These are phyloP conservation scores for Hondaea fermentalgiana DNA, from an alignment of 108 stramenopile genomes.

Conservation along the genomic window DNA sequence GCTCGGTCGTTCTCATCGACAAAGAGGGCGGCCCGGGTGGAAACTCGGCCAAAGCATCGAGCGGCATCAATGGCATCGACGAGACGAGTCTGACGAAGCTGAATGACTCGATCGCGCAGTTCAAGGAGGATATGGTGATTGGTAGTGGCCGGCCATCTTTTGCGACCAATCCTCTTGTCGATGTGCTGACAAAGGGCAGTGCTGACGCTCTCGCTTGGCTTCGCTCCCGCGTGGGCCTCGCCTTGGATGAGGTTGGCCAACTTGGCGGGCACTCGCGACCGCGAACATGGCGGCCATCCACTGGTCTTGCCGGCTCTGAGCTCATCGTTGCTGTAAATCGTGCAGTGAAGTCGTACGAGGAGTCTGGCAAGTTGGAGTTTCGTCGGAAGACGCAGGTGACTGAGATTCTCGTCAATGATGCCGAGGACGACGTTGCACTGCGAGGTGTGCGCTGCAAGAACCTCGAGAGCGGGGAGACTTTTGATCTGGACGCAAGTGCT, in stretches of 20 bases:
- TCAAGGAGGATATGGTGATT: constrained; percentile 66
- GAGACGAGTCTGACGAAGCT: constrained; percentile 45
- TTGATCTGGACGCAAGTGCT: constrained; percentile 46
- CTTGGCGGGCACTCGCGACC: constrained; percentile 76
- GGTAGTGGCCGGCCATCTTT: constrained; percentile 61
- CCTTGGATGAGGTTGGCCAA: constrained; percentile 65
- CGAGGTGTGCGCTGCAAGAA: constrained; percentile 24
- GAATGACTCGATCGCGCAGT: constrained; percentile 57
- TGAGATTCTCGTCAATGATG: constrained; percentile 26
- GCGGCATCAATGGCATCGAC: constrained; percentile 78
- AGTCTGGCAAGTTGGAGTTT: constrained; percentile 63
- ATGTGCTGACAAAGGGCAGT: constrained; percentile 60
- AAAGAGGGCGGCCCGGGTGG: constrained; percentile 78
- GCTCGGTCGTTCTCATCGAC: constrained; percentile 68
- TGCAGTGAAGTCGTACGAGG: constrained; percentile 63
- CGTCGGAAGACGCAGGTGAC: constrained; percentile 59
- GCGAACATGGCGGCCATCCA: constrained; percentile 69
- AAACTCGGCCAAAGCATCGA: constrained; percentile 83
- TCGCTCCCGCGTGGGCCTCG: constrained; percentile 63
- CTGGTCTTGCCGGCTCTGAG: constrained; percentile 78
- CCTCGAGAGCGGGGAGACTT: constrained; percentile 18
- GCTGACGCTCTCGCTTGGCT: constrained; percentile 70
- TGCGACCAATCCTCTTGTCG: constrained; percentile 48
- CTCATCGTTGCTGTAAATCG: constrained; percentile 73
- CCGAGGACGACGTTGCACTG: constrained; percentile 26